Conservation (phyloP, 2,329 filamentous ascomycete genomes). For the Amauroascus niger region DNA sequence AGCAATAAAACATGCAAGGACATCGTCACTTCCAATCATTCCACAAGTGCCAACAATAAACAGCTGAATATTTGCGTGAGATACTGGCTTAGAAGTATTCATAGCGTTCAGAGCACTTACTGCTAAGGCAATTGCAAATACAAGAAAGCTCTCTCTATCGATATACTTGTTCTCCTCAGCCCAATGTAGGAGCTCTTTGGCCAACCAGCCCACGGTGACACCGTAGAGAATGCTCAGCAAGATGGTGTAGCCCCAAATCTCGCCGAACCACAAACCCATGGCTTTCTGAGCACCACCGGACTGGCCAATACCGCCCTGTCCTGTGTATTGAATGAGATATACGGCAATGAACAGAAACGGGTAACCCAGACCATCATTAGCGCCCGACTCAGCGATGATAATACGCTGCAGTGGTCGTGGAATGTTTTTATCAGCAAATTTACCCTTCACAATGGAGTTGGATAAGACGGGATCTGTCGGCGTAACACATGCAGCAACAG, state of each 20-base stretch:
- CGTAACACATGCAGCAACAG: constrained; percentile 76
- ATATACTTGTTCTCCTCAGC: constrained; percentile 73
- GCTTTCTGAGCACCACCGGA: constrained; percentile 55
- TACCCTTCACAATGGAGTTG: constrained; percentile 85
- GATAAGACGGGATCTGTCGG: constrained; percentile 83
- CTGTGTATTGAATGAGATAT: constrained; percentile 69
- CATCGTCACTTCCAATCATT: constrained; percentile 78
- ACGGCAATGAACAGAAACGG: constrained; percentile 78
- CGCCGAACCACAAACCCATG: constrained; percentile 71
- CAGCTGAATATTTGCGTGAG: constrained; percentile 37
- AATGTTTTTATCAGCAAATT: constrained; percentile 84
- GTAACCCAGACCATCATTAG: constrained; percentile 82
- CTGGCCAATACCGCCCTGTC: constrained; percentile 46
- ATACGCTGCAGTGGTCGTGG: constrained; percentile 71
- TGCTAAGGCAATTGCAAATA: constrained; percentile 74
- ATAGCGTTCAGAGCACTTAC: constrained; percentile 36
- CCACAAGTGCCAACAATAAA: constrained; percentile 83
- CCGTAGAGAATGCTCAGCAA: constrained; percentile 70
- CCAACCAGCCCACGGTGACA: constrained; percentile 65
- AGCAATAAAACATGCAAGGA: constrained; percentile 84
- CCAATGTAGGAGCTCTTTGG: constrained; percentile 73
- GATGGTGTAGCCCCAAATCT: constrained; percentile 78
- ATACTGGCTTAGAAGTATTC: neutral
- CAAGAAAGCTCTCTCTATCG: constrained; percentile 76
- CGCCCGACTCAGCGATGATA: constrained; percentile 71